Conservation (phyloP, 2,329 filamentous ascomycete species). For the Sarocladiaceae sp. region DNA sequence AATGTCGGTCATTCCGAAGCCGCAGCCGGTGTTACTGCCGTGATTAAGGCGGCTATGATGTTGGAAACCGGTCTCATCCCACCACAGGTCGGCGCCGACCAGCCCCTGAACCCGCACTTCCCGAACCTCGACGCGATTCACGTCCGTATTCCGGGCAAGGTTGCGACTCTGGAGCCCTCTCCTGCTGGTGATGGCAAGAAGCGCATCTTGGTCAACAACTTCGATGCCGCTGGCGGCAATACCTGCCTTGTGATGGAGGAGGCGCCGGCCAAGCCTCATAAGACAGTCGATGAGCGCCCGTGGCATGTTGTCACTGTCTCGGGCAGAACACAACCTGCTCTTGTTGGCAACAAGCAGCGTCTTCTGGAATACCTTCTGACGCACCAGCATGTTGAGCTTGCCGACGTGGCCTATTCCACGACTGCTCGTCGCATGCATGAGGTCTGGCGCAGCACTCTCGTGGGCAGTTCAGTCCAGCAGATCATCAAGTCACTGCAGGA, state of each 20-base stretch:
- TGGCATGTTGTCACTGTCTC: not conserved
- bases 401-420: not conserved
- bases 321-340: not conserved
- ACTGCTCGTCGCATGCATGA: slow-evolving; percentile 9
- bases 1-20: slow-evolving; percentile 30
- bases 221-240: slow-evolving; percentile 9
- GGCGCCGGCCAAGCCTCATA: not conserved
- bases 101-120: slow-evolving; percentile 6
- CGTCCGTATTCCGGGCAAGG: not conserved
- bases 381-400: not conserved
- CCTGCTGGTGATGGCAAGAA: slow-evolving; percentile 17
- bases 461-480: not conserved
- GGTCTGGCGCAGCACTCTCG: slow-evolving; percentile 14
- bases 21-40: slow-evolving; percentile 16
- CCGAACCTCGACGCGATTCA: not conserved
- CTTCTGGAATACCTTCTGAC: not conserved
- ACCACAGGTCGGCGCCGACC: slow-evolving; percentile 11
- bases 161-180: not conserved
- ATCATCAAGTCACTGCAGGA: not conserved
- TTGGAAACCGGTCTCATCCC: slow-evolving; percentile 15
- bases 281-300: not conserved
- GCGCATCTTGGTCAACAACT: slow-evolving; percentile 12
- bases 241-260: slow-evolving; percentile 1
- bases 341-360: not conserved
- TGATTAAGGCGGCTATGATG: slow-evolving; percentile 12